Evolutionary conservation across 176 grass and related monocot species (phyloP), one percentile per base, ranked within the genome.

Genomic region (Stipa capillata): DNA sequence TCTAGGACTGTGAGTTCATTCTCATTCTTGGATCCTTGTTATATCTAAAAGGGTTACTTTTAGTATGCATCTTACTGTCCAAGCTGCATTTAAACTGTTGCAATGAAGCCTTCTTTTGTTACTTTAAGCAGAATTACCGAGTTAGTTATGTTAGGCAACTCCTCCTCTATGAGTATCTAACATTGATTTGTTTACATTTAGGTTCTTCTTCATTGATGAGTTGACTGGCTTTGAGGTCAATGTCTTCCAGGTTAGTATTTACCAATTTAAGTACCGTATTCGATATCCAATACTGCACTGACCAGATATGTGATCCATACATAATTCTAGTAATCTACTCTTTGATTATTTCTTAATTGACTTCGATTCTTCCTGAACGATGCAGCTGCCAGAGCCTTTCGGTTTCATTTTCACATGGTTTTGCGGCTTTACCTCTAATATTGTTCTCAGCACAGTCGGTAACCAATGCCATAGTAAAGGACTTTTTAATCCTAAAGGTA

Each of bases 151-250:
- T 76, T 52, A n/a, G n/a, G n/a, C 35, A 47, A 48, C n/a, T 24
- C 24, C 23, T 60, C n/a, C n/a, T 34, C 82, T 18, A 14, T 61
- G 20, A 25, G n/a, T 29, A 29, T 37, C 55, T 74, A 41, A 58
- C 11, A 3, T 20, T 31, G 36, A 32, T 63, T 60, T n/a, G n/a
- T 53, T 1, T 69, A 17, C 13, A 83, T 73, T 75, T 60, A 97
- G 95, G 83, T 92, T 97, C 82, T 97, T 97, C 70, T 97, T 97
- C 77, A 65, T 97, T 44, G 95, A 97, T 94, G 95, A 97, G 61
- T 65, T 94, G 89, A 97, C 92, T 80, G 95, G 92, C 20, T 97
- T 94, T 76, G 95, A 97, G 76, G 83, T 97, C 80, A 88, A 88
- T 34, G 17, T 83, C 43, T 86, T 86, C 70, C 84, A 81, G 84